These are phyloP conservation scores for Colletotrichum liriopes DNA, from an alignment of 2,329 filamentous ascomycete species.

Conservation along the genomic window DNA sequence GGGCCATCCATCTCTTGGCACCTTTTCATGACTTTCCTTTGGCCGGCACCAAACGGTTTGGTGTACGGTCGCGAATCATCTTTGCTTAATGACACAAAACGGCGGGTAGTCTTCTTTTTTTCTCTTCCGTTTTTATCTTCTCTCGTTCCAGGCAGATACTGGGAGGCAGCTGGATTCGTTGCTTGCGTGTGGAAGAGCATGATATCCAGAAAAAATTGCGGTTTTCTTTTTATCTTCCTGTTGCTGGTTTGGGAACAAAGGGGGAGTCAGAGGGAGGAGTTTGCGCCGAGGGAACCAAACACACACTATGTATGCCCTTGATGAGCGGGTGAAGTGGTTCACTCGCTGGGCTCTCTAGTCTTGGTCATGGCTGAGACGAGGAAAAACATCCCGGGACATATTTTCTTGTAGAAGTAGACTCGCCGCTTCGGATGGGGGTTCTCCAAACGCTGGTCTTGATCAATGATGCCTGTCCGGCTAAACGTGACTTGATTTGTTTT, in stretches of 20 bases:
- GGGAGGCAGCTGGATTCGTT: slow-evolving; percentile 24
- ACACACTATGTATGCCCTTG: not conserved
- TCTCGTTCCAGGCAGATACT: slow-evolving; percentile 5
- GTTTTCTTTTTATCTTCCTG: not conserved
- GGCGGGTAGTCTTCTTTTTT: slow-evolving; percentile 4
- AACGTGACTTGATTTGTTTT: not conserved
- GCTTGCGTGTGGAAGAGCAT: slow-evolving; percentile 25
- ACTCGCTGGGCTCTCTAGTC: not conserved
- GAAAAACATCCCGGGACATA: not conserved
- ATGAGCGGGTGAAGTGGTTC: slow-evolving; percentile 6
- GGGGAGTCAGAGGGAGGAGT: not conserved
- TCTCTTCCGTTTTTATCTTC: not conserved
- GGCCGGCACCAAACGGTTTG: slow-evolving; percentile 1
- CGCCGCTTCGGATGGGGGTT: slow-evolving; percentile 10
- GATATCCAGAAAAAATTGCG: slow-evolving; percentile 26
- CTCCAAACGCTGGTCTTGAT: slow-evolving; percentile 20
- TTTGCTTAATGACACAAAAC: slow-evolving; percentile 31
- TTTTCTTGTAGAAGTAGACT: slow-evolving; percentile 29
- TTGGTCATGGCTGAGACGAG: not conserved
- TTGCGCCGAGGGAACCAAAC: slow-evolving; percentile 2
- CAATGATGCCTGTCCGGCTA: not conserved
- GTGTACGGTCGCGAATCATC: slow-evolving; percentile 8
- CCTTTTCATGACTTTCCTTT: slow-evolving; percentile 21
- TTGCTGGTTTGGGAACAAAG: not conserved
- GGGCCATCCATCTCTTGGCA: not conserved